phyloP scores from a whole-genome alignment of 2,329 filamentous ascomycete genomes.

The Botryosphaeria dothidea region DNA sequence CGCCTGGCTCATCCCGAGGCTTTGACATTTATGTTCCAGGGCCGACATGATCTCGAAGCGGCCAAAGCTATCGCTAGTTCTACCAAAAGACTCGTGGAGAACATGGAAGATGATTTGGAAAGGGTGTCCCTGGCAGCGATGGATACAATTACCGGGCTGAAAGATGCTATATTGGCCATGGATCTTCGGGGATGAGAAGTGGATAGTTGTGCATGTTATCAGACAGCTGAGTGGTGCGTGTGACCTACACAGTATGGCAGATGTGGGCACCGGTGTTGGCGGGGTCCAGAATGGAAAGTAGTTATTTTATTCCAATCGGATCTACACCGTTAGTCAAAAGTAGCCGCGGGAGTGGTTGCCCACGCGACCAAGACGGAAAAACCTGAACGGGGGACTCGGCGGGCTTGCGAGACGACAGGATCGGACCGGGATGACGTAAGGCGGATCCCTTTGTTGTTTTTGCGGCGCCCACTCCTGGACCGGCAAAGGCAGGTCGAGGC shows the following conservation, averaged over 20 bases:
- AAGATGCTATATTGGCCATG: background rate
- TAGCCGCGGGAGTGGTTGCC: background rate
- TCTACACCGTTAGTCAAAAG: background rate
- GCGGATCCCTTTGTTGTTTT: background rate
- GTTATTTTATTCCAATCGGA: background rate
- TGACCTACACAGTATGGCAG: too few species aligned
- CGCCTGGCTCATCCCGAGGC: background rate
- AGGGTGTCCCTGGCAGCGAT: background rate
- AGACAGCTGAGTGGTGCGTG: too few species aligned
- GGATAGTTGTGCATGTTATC: too few species aligned
- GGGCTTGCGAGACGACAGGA: background rate
- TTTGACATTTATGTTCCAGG: slow-evolving; percentile 55
- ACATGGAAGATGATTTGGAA: background rate
- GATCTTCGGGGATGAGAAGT: background rate
- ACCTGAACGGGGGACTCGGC: background rate
- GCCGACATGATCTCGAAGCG: slow-evolving; percentile 68
- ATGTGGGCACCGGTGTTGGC: too few species aligned
- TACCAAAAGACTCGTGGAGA: background rate
- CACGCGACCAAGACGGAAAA: background rate
- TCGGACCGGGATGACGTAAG: slow-evolving; percentile 7
- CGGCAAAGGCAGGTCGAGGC: background rate
- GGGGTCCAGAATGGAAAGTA: too few species aligned
- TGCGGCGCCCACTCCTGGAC: background rate
- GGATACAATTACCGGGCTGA: background rate
- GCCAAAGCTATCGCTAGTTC: slow-evolving; percentile 39